phyloP scores from a whole-genome alignment of 169 alveolate species.

The Ichthyophthirius multifiliis region DNA sequence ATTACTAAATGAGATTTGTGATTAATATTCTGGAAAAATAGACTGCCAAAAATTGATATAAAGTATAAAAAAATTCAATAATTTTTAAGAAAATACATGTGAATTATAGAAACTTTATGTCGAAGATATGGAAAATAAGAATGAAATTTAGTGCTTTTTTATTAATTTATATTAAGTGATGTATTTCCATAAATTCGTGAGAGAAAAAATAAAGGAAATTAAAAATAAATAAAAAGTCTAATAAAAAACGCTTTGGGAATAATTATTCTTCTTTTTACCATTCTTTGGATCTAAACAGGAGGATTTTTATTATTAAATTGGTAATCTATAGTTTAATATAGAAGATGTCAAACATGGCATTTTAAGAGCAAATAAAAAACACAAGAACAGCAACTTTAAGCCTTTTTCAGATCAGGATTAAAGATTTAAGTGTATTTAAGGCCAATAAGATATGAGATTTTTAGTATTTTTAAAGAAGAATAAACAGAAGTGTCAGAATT shows the following conservation, averaged over 20 bases:
- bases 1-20: slow-evolving; percentile 12
- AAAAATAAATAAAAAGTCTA: not conserved
- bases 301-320: slow-evolving; percentile 48
- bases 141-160: slow-evolving; percentile 10
- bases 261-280: not conserved
- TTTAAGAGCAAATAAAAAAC: slow-evolving; percentile 54
- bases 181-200: slow-evolving; percentile 17
- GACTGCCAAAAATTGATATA: not conserved
- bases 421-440: not conserved
- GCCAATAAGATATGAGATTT: too few relatives aligned
- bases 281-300: not conserved
- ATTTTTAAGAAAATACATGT: not conserved
- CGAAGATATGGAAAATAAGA: slow-evolving; percentile 2
- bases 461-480: slow-evolving; percentile 33
- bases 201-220: not conserved
- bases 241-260: not conserved
- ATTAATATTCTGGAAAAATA: not conserved
- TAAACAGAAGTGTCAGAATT: not conserved
- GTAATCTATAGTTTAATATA: slow-evolving; percentile 43
- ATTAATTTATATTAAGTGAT: slow-evolving; percentile 22
- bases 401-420: slow-evolving; percentile 16
- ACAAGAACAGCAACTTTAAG: slow-evolving; percentile 26
- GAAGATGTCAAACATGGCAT: slow-evolving; percentile 70
- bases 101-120: slow-evolving; percentile 15
- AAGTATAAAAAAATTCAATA: slow-evolving; percentile 12